phyloP scores from a whole-genome alignment of 2,329 filamentous ascomycete species.

The Zalaria sp. region DNA sequence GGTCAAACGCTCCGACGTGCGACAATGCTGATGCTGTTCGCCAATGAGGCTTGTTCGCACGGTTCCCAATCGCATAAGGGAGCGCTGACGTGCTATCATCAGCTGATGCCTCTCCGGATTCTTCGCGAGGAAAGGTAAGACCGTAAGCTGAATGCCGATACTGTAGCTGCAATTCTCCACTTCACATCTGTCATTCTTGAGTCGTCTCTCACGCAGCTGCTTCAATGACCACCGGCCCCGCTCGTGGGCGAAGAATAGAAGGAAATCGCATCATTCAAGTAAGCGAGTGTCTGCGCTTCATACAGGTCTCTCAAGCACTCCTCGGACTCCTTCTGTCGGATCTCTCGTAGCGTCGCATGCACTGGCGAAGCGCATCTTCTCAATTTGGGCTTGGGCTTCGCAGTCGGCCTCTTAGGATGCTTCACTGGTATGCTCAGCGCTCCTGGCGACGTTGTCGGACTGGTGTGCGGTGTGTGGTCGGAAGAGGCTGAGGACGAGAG shows the following conservation, averaged over 20 bases:
- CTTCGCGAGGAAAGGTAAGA: too few relatives aligned
- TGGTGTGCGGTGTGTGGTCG: not conserved
- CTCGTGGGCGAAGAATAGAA: not conserved
- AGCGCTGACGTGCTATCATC: too few relatives aligned
- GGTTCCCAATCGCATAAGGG: too few relatives aligned
- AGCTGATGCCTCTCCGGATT: too few relatives aligned
- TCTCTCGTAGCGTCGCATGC: slow-evolving; percentile 12
- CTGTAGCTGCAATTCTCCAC: too few relatives aligned
- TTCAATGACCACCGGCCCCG: too few relatives aligned
- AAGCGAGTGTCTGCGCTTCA: slow-evolving; percentile 17
- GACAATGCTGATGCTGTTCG: too few relatives aligned
- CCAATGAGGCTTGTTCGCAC: too few relatives aligned
- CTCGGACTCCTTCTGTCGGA: slow-evolving; percentile 16
- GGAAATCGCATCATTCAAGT: slow-evolving; percentile 11
- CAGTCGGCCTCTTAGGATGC: not conserved
- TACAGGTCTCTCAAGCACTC: slow-evolving; percentile 15
- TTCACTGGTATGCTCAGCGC: not conserved
- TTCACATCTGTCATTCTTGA: too few relatives aligned
- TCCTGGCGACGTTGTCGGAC: not conserved
- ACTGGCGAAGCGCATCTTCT: slow-evolving; percentile 13
- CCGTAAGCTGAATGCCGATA: too few relatives aligned
- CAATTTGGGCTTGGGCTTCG: slow-evolving; percentile 4
- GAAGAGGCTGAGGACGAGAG: not conserved
- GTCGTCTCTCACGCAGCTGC: too few relatives aligned
- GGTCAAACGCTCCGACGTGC: too few relatives aligned